phyloP scores from a whole-genome alignment of 371 early-diverging fungal species.

The Blastocladiella emersonii region DNA sequence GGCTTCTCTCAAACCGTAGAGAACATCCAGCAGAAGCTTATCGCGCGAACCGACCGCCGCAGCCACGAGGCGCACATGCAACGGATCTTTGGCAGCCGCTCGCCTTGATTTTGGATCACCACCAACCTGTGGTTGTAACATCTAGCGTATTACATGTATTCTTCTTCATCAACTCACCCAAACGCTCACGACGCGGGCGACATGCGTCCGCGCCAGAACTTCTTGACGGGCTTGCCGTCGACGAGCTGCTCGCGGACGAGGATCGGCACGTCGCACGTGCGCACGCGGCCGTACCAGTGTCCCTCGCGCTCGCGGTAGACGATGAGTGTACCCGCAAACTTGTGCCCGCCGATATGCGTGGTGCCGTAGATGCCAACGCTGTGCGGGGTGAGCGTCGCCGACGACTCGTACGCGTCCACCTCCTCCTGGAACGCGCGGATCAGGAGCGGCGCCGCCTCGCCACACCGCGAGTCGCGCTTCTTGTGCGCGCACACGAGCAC shows the following conservation, averaged over 20 bases:
- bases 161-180: too few species aligned
- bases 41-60: too few species aligned
- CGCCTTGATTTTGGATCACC: too few species aligned
- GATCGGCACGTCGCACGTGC: background rate
- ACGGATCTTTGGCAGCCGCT: too few species aligned
- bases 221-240: background rate
- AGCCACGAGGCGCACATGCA: too few species aligned
- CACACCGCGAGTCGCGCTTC: slow-evolving; percentile 1
- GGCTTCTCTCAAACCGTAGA: too few species aligned
- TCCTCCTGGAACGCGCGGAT: background rate
- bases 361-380: background rate
- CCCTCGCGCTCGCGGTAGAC: background rate
- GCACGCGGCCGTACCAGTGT: background rate
- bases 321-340: background rate
- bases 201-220: background rate
- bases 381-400: background rate
- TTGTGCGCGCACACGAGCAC: background rate
- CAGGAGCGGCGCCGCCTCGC: background rate
- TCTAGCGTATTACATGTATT: too few species aligned
- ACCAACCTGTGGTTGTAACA: too few species aligned
- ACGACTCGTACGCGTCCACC: background rate
- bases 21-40: too few species aligned
- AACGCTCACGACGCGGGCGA: too few species aligned
- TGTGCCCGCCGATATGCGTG: background rate
- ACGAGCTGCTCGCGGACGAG: background rate